Base-by-base conservation (phyloP, 768 basidiomycete genomes). In the Boletus barrowsii region DNA sequence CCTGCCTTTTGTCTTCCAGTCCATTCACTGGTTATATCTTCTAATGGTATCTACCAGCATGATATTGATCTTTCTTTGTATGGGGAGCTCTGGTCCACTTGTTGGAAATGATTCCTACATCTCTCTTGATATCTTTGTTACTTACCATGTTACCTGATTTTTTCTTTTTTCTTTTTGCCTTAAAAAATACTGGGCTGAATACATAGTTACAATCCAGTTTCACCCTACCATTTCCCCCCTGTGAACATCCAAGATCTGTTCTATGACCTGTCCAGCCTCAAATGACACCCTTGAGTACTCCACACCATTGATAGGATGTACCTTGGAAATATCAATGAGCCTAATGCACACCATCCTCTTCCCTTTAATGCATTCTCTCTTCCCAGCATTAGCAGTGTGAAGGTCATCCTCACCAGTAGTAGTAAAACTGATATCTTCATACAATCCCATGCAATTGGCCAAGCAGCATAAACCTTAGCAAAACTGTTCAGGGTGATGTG, bases 221-320 rank as follows among this genome's bases (percentile, higher is more conserved):
- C 26, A 26, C 8, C 26, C 26, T 26, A 26, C 26, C 1, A 29
- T 29, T 29, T 29, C 8, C 8, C 8, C 29, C 29, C n/a, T 9
- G 56, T 52, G 40, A 68, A 70, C 8, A 40, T 56, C 41, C 58
- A 67, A 51, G 86, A 76, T 77, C 82, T 86, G 52, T 80, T 10
- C 8, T 29, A 9, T 29, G 2, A 29, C 78, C 42, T 74, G 62
- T 48, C 71, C 70, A 5, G 78, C 79, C 62, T 84, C 81, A 59
- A 77, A 84, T 8, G 72, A 69, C 14, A 80, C 75, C 56, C 75
- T 22, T 22, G 22, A 22, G 76, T 17, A 75, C 74, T 86, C 84
- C 3, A 87, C 82, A 0, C 83, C 81, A n/a, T 86, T 85, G 8
- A 87, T 65, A 4, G 83, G 74, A 65, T 89, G 87, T 1, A 77